Evolutionary conservation across 306 rosid genomes (phyloP), one percentile per base, ranked within the genome.

Genomic region (Ormosia emarginata): DNA sequence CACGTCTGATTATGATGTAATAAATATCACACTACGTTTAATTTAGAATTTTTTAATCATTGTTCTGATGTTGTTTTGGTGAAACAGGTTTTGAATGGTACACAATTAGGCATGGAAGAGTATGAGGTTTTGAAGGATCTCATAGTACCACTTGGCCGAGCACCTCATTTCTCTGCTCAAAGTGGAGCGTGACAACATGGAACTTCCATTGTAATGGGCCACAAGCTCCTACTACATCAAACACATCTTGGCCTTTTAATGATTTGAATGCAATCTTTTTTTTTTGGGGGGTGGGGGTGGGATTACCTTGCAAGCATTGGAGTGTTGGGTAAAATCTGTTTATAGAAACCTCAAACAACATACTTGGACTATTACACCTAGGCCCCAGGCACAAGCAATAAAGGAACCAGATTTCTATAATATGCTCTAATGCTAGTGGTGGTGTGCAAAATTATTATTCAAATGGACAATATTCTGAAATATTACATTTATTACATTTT

Each of bases 81-180:
- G 67, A 81, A 88, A 61, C 73, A 93, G 98, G 98, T 90, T 70
- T 84, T 93, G 84, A 90, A 82, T 81, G 92, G 96, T 62, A 85
- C 88, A 24, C 88, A 87, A 66, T 79, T 95, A 75, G 81, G 82
- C 10, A 85, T 61, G 55, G 98, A 92, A 66, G 96, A 95, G 75
- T 95, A 89, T 34, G 93, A 93, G 78, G 39, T 87, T 75, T 86
- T 95, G 91, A 93, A 86, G 89, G 94, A 93, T 87, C 83, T 87
- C 76, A 70, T 93, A 24, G 81, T 95, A 30, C 97, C 99, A 10
- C 99, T 93, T 10, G 96, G 99, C 67, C 89, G 90, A 64, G 90
- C 84, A n/a, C 92, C 97, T 75, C 86, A 88, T 47, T 86, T 93
- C 79, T 85, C 99, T 56, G 81, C 91, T 34, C 92, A 90, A 82